A percentile compares a stretch with the other conserved stretches of the same genome.
Evolutionary conservation across 495 filamentous ascomycete genomes (phyloP).

Genomic region (Aspergillus cristatus): DNA sequence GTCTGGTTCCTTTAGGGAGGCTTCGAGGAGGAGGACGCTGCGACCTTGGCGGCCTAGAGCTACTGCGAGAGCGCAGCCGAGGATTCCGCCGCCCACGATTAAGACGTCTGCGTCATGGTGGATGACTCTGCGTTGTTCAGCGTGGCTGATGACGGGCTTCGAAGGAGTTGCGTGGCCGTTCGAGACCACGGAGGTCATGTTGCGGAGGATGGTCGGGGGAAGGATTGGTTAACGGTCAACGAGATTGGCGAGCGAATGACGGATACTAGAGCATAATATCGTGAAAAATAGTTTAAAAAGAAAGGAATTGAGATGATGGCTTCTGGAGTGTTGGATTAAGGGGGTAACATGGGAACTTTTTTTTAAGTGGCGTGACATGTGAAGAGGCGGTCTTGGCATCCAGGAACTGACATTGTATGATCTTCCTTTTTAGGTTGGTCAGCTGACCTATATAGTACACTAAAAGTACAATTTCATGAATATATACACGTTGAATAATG

Average conservation of each 20-base stretch:
- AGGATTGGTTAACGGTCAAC: too few species aligned
- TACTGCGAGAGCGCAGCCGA: conserved; percentile 83
- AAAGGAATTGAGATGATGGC: too few species aligned
- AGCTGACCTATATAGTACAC: background rate
- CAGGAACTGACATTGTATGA: too few species aligned
- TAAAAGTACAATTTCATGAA: background rate
- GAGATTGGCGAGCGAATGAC: too few species aligned
- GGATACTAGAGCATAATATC: too few species aligned
- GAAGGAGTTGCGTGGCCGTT: conserved; percentile 23
- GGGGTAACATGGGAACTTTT: too few species aligned
- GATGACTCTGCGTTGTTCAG: conserved; percentile 32
- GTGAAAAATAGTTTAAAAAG: too few species aligned
- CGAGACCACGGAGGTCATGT: conserved; percentile 13
- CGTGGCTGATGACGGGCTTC: conserved; percentile 15
- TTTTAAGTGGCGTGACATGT: conserved; percentile 30
- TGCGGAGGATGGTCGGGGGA: too few species aligned
- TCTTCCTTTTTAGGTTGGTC: too few species aligned
- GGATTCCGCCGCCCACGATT: conserved; percentile 81
- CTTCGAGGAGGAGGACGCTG: conserved; percentile 84
- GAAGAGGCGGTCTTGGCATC: conserved; percentile 13
- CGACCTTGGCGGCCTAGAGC: conserved; percentile 81
- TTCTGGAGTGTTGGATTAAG: too few species aligned
- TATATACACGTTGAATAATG: background rate
- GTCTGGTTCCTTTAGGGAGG: conserved; percentile 85
- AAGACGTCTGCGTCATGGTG: conserved; percentile 68